Evolutionary conservation across 2,329 filamentous ascomycete genomes (phyloP).

Genomic region (Alternaria arbusti): DNA sequence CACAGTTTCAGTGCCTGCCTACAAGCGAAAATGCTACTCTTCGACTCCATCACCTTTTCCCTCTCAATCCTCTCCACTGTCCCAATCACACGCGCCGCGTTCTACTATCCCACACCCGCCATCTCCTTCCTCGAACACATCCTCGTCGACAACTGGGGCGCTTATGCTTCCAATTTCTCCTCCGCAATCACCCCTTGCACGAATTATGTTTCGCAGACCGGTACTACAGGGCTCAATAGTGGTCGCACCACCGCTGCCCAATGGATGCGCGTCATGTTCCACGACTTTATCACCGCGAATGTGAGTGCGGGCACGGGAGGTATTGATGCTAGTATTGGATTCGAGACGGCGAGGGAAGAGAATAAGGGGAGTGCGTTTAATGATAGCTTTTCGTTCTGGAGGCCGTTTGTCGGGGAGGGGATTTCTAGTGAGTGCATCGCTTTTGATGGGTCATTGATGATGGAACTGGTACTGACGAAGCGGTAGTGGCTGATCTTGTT

Average conservation of each 20-base stretch:
- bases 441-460: background rate
- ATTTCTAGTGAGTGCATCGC: slow-evolving; percentile 2
- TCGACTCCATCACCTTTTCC: background rate
- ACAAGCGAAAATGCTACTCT: background rate
- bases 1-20: background rate
- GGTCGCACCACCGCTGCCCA: slow-evolving; percentile 24
- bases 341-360: slow-evolving; percentile 30
- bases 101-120: slow-evolving; percentile 11
- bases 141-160: slow-evolving; percentile 23
- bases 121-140: slow-evolving; percentile 20
- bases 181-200: slow-evolving; percentile 24
- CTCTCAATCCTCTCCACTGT: background rate
- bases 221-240: slow-evolving; percentile 8
- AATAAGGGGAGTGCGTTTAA: slow-evolving; percentile 40
- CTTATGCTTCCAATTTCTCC: slow-evolving; percentile 22
- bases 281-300: slow-evolving; percentile 38
- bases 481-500: slow-evolving; percentile 34
- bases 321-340: slow-evolving; percentile 40
- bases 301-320: slow-evolving; percentile 33
- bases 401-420: slow-evolving; percentile 23
- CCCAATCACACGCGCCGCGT: background rate
- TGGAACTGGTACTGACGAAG: background rate
- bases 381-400: slow-evolving; percentile 34
- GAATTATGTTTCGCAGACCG: slow-evolving; percentile 19
- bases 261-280: slow-evolving; percentile 40